Conservation (phyloP, 371 early-diverging fungal genomes). For the Circinella minor region DNA sequence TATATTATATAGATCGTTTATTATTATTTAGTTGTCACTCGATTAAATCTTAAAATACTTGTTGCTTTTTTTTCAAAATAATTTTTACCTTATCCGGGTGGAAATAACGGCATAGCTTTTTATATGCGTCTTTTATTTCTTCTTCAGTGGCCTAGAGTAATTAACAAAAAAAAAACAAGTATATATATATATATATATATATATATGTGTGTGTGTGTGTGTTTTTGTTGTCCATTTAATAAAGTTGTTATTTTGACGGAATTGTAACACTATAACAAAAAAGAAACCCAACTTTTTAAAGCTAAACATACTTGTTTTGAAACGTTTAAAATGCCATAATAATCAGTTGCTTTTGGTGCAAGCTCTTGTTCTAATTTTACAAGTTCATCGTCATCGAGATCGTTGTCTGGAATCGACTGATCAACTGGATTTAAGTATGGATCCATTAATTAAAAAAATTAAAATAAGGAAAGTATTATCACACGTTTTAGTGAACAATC, state of each 20-base stretch:
- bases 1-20: not conserved
- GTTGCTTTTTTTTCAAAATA: no score
- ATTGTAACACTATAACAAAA: not conserved
- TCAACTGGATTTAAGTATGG: slow-evolving; percentile 53
- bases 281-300: no score
- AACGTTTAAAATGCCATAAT: slow-evolving; percentile 86
- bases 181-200: no score
- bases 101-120: slow-evolving; percentile 80
- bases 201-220: no score
- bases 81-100: slow-evolving; percentile 82
- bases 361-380: slow-evolving; percentile 46
- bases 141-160: slow-evolving; percentile 76
- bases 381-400: slow-evolving; percentile 53
- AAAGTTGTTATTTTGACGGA: no score
- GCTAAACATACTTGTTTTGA: slow-evolving; percentile 63
- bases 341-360: slow-evolving; percentile 63
- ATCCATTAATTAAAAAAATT: slow-evolving; percentile 40
- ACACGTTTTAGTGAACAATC: no score
- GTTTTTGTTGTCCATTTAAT: no score
- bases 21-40: no score
- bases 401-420: slow-evolving; percentile 39
- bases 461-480: no score
- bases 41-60: no score
- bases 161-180: no score
- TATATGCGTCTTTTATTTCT: slow-evolving; percentile 86